These are phyloP conservation scores for Neobulgaria alba DNA, from an alignment of 2,329 filamentous ascomycete genomes.

Conservation along the genomic window DNA sequence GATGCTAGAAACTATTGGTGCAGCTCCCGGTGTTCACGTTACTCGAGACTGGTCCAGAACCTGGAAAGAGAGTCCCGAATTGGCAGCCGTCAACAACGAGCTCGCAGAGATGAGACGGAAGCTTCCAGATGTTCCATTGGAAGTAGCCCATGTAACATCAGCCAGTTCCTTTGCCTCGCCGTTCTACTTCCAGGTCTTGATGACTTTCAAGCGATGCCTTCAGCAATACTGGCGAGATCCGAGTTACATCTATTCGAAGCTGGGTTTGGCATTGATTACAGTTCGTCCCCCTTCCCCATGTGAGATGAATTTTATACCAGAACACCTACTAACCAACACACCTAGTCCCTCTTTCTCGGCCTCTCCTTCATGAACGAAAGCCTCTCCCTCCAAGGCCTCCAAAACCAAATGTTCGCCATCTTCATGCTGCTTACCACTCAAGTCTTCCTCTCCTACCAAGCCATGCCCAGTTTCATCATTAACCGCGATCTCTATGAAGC, in stretches of 20 bases:
- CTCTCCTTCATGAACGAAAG: slow-evolving; percentile 53
- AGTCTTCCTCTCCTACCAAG: slow-evolving; percentile 29
- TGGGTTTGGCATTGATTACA: slow-evolving; percentile 4
- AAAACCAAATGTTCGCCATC: slow-evolving; percentile 32
- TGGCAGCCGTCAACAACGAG: slow-evolving; percentile 21
- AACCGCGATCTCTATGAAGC: slow-evolving; percentile 52
- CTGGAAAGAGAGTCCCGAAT: slow-evolving; percentile 37
- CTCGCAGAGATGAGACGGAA: slow-evolving; percentile 19
- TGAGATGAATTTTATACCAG: too few relatives aligned
- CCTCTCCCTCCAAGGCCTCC: slow-evolving; percentile 52
- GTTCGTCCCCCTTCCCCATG: too few relatives aligned
- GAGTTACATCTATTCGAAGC: slow-evolving; percentile 37
- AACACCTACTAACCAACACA: too few relatives aligned
- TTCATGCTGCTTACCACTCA: slow-evolving; percentile 27
- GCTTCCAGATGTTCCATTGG: slow-evolving; percentile 24
- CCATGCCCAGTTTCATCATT: slow-evolving; percentile 48
- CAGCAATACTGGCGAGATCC: slow-evolving; percentile 55
- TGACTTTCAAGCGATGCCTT: slow-evolving; percentile 49
- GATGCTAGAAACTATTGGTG: slow-evolving; percentile 57
- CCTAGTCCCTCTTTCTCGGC: too few relatives aligned
- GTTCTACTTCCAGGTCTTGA: slow-evolving; percentile 41
- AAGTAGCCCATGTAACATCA: slow-evolving; percentile 36
- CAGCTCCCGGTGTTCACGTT: slow-evolving; percentile 45
- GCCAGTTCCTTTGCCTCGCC: slow-evolving; percentile 58
- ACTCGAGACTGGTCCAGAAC: slow-evolving; percentile 54